Base-by-base conservation (phyloP, 1,284 basidiomycete species). In the Apiotrichum laibachii region DNA sequence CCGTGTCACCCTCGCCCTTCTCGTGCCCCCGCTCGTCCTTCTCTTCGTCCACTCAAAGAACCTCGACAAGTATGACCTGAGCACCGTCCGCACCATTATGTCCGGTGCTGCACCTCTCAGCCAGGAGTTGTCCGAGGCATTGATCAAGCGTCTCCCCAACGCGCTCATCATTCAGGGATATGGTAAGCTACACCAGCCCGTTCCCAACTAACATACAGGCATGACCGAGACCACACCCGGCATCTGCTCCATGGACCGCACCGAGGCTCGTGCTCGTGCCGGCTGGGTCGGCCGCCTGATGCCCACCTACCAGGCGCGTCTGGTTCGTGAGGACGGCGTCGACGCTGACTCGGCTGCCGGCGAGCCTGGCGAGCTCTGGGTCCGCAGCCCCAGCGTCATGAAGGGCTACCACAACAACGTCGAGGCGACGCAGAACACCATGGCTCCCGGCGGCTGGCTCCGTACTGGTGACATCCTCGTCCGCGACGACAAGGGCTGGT, bases 1-100 rank as follows among this genome's bases (percentile, higher is more conserved):
- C 78, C 82, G 80, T 55, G 81, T 86, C 54, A 87, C 87, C 0
- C 75, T 79, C 44, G 71, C 82, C 0, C 78, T 91, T 9, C 82
- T 94, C 48, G 92, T 94, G 0, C 92, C 93, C 0, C 92, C 92
- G 0, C 86, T 96, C 50, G 78, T 92, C 2, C 85, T 95, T 33
- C 68, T 69, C 22, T 61, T 79, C 39, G 63, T 76, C 44, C 64
- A 80, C 60, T 77, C 77, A 46, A 73, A 77, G 81, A 85, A 83
- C 16, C 82, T 88, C 1, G 82, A 84, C 49, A 82, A 88, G 72
- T 88, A 88, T 72, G 82, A 92, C 67, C 63, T 93, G 53, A 83
- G 81, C 5, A 83, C 83, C 2, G 72, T 95, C 10, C 75, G 80
- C 21, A 76, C 83, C 8, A 81, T 86, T 49, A 81, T 86, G 63